Evolutionary conservation across 116 monocot genomes (phyloP).

Genomic region (Thalassia testudinum): DNA sequence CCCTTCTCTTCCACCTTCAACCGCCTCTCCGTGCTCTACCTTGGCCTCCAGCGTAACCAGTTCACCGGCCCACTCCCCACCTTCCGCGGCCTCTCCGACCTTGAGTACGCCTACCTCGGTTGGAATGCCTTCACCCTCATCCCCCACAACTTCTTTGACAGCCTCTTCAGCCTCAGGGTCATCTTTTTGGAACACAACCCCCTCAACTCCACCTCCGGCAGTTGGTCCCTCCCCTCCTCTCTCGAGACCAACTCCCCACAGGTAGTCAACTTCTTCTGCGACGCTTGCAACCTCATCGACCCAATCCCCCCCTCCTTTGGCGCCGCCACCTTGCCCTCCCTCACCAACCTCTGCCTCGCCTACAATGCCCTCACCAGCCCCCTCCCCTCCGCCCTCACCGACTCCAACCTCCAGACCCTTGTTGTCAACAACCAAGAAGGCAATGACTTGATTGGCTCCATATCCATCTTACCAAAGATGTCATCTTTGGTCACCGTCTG

Average conservation of each 20-base stretch:
- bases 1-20: constrained; percentile 39
- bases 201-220: constrained; percentile 33
- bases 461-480: constrained; percentile 35
- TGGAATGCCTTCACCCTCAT: constrained; percentile 54
- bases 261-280: constrained; percentile 32
- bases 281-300: constrained; percentile 38
- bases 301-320: constrained; percentile 57
- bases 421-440: constrained; percentile 53
- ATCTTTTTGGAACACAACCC: constrained; percentile 46
- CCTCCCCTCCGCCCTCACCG: constrained; percentile 30
- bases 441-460: constrained; percentile 27
- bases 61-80: constrained; percentile 54
- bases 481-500: constrained; percentile 25
- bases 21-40: constrained; percentile 29
- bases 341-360: constrained; percentile 29
- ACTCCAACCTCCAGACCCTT: constrained; percentile 26
- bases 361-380: constrained; percentile 34
- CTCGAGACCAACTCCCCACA: constrained; percentile 23
- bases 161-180: constrained; percentile 32
- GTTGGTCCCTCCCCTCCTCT: constrained; percentile 35
- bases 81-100: constrained; percentile 39
- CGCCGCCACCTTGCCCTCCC: constrained; percentile 21
- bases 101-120: constrained; percentile 42
- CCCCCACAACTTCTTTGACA: constrained; percentile 62
- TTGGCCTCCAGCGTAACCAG: constrained; percentile 64